Evolutionary conservation across 2,329 filamentous ascomycete species (phyloP), one percentile per base, ranked within the genome.

Genomic region (Macrophomina pseudophaseolina): DNA sequence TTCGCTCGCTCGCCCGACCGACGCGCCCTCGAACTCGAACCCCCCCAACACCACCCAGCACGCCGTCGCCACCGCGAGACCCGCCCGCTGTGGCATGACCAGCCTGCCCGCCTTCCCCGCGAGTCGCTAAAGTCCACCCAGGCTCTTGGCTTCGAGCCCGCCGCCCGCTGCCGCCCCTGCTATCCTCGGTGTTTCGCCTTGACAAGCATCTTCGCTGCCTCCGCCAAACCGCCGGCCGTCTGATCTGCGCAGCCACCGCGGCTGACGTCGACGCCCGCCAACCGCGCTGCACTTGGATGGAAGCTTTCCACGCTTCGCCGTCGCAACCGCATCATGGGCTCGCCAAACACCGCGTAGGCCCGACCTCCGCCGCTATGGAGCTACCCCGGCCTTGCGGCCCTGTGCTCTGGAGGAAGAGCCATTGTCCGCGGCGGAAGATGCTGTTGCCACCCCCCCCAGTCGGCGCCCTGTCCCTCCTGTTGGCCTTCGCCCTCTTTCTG

Each of bases 161-260:
- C 48, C 60, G 60, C 60, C 60, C 48, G 33, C 46, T 32, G 59
- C 44, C 59, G 33, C 59, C 59, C 48, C 32, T 63, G 48, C 30
- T 28, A 30, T 38, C 18, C 59, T 52, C 59, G 38, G 60, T 64
- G 60, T 51, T 53, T 64, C 60, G 60, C 16, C 60, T 53, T 64
- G 48, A 64, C 62, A 56, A 54, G 49, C 62, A 65, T 65, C 62
- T 46, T 65, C 51, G 62, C 62, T 65, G 62, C 52, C 52, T 52
- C 62, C 52, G 38, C 49, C 49, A 46, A 46, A 44, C 38, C 62
- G 62, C 49, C 49, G 62, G 40, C 52, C 51, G 62, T 54, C 62
- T 65, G 62, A 56, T 65, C 51, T 44, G 51, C 62, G 62, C 51
- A 65, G 49, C 62, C 62, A 54, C 60, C 30, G 56, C 49, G 62